A percentile compares a stretch with the other conserved stretches of the same genome.
Evolutionary conservation across 2,329 filamentous ascomycete genomes (phyloP).

Genomic region (Venturia aucupariae): DNA sequence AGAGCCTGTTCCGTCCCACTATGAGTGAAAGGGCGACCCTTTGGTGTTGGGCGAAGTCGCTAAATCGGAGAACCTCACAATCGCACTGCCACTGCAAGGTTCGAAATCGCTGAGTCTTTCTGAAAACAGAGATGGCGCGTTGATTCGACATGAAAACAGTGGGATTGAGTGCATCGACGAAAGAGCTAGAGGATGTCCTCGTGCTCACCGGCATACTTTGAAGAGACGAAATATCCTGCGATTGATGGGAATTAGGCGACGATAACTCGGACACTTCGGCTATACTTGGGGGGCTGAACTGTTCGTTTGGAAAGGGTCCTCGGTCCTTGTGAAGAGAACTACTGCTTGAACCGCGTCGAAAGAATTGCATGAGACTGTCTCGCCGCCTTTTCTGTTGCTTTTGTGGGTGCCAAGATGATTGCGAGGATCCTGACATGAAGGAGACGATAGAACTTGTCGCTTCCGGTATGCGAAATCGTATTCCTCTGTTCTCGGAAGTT

Average conservation of each 20-base stretch:
- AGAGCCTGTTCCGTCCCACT: constrained; percentile 10
- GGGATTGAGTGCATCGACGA: constrained; percentile 4
- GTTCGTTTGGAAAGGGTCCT: not conserved
- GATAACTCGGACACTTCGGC: constrained; percentile 8
- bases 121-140: not conserved
- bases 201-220: constrained; percentile 7
- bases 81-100: not conserved
- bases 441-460: constrained; percentile 3
- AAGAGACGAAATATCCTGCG: constrained; percentile 11
- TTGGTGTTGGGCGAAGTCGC: constrained; percentile 12
- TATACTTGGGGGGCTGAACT: not conserved
- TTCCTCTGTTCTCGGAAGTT: not conserved
- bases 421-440: not conserved
- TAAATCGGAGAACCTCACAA: constrained; percentile 10
- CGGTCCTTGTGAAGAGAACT: not conserved
- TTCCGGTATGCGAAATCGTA: not conserved
- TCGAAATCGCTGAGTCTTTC: not conserved
- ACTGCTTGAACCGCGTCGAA: constrained; percentile 5
- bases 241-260: constrained; percentile 9
- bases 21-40: constrained; percentile 13
- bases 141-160: not conserved
- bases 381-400: constrained; percentile 8
- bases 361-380: constrained; percentile 7
- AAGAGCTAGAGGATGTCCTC: constrained; percentile 13
- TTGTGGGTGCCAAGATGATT: not conserved